phyloP scores from a whole-genome alignment of 352 stramenopile species.

The Globisporangium echinulatum region DNA sequence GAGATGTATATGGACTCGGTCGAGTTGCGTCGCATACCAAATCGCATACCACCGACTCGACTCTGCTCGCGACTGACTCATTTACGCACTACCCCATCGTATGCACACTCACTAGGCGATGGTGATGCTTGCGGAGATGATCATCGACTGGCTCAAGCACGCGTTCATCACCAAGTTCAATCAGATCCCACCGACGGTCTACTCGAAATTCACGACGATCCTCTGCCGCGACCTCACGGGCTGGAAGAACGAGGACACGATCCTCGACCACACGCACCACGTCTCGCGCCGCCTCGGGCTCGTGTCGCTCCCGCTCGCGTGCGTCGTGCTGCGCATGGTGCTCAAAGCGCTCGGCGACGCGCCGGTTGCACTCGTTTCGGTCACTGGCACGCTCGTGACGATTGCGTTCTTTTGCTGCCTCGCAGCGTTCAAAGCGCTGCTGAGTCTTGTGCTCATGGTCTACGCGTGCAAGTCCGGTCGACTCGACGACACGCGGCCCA shows the following conservation, averaged over 20 bases:
- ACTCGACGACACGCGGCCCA: slow-evolving; percentile 59
- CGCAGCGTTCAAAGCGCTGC: slow-evolving; percentile 67
- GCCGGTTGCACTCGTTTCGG: slow-evolving; percentile 29
- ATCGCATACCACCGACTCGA: not conserved
- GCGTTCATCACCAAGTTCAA: slow-evolving; percentile 99
- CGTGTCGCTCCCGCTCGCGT: slow-evolving; percentile 92
- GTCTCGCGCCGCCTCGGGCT: slow-evolving; percentile 91
- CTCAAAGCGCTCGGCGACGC: slow-evolving; percentile 50
- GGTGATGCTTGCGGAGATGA: slow-evolving; percentile 90
- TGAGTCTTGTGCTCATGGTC: slow-evolving; percentile 75
- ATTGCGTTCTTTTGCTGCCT: slow-evolving; percentile 70
- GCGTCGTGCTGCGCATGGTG: slow-evolving; percentile 86
- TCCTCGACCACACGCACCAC: slow-evolving; percentile 93
- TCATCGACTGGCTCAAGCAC: slow-evolving; percentile 99
- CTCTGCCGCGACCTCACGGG: slow-evolving; percentile 92
- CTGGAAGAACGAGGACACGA: slow-evolving; percentile 88
- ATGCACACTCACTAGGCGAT: slow-evolving; percentile 36
- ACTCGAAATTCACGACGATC: slow-evolving; percentile 94
- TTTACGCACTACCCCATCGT: not conserved
- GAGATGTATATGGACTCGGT: not conserved
- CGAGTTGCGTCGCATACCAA: not conserved
- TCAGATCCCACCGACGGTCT: slow-evolving; percentile 90
- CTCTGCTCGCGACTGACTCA: not conserved
- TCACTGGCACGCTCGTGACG: slow-evolving; percentile 36
- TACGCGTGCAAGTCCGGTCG: slow-evolving; percentile 60